Evolutionary conservation across 2,329 filamentous ascomycete genomes (phyloP).

Genomic region (Leptoxyphium fumago): DNA sequence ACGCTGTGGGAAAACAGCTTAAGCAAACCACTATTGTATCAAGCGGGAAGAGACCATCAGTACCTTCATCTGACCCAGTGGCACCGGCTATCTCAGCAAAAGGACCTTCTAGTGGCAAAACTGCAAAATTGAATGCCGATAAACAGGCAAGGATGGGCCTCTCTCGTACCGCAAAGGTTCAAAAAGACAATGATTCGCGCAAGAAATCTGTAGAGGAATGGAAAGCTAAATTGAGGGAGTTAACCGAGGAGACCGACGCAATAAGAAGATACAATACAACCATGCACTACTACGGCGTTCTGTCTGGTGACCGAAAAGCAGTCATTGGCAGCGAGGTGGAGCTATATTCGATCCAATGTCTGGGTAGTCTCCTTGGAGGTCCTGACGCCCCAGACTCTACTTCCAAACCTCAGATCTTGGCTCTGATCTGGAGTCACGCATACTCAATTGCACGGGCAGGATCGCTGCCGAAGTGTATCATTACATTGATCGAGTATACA

Average conservation of each 20-base stretch:
- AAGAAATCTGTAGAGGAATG: conserved; percentile 31
- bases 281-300: conserved; percentile 31
- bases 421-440: conserved; percentile 32
- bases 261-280: conserved; percentile 34
- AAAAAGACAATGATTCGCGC: conserved; percentile 26
- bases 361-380: conserved; percentile 32
- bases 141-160: conserved; percentile 31
- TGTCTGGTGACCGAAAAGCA: conserved; percentile 25
- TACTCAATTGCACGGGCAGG: conserved; percentile 23
- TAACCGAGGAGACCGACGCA: conserved; percentile 32
- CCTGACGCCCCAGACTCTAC: conserved; percentile 18
- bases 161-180: conserved; percentile 26
- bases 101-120: conserved; percentile 21
- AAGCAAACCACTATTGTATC: too few relatives aligned
- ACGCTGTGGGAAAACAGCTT: too few relatives aligned
- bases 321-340: conserved; percentile 31
- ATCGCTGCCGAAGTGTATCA: conserved; percentile 29
- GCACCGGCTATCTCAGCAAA: too few relatives aligned
- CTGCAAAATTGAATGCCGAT: conserved; percentile 18
- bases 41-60: too few relatives aligned
- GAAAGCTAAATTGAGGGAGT: conserved; percentile 29
- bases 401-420: conserved; percentile 27
- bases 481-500: conserved; percentile 21
- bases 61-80: too few relatives aligned
- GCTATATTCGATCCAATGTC: conserved; percentile 34